Evolutionary conservation across 1,139 yeast species (phyloP).

Genomic region (Eremothecium gossypii): DNA sequence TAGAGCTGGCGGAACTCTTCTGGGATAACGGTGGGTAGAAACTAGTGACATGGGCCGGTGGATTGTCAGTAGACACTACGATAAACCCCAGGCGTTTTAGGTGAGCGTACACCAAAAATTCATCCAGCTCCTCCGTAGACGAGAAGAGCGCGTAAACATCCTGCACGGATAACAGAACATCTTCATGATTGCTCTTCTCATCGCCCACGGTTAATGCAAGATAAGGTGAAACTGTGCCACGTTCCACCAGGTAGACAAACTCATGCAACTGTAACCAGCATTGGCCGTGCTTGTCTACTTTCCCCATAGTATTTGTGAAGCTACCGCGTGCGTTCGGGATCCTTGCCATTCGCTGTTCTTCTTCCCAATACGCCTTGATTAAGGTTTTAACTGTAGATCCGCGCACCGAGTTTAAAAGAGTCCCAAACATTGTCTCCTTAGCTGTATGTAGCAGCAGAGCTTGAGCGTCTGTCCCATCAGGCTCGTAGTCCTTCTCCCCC

Average conservation of each 20-base stretch:
- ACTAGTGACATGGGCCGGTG: constrained; percentile 9
- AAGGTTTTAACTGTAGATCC: constrained; percentile 46
- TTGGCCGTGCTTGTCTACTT: constrained; percentile 39
- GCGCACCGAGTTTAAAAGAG: constrained; percentile 46
- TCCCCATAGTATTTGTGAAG: constrained; percentile 67
- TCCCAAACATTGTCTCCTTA: constrained; percentile 63
- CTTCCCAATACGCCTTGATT: constrained; percentile 41
- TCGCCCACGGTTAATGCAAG: constrained; percentile 17
- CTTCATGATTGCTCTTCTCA: constrained; percentile 18
- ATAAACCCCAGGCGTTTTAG: constrained; percentile 75
- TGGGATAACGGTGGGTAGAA: constrained; percentile 9
- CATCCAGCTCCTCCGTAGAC: constrained; percentile 41
- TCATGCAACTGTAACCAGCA: constrained; percentile 57
- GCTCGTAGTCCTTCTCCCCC: constrained; percentile 84
- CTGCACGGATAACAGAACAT: constrained; percentile 49
- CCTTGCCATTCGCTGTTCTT: constrained; percentile 34
- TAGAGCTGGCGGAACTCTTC: not conserved
- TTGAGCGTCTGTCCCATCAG: constrained; percentile 67
- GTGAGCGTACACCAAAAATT: constrained; percentile 62
- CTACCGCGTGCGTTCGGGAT: constrained; percentile 61
- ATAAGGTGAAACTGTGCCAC: constrained; percentile 67
- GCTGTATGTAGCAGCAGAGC: constrained; percentile 42
- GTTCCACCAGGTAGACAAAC: constrained; percentile 64
- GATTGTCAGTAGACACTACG: constrained; percentile 29
- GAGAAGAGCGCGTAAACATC: constrained; percentile 50